Evolutionary conservation across 2,329 filamentous ascomycete species (phyloP).

Genomic region (Alternaria sp.): DNA sequence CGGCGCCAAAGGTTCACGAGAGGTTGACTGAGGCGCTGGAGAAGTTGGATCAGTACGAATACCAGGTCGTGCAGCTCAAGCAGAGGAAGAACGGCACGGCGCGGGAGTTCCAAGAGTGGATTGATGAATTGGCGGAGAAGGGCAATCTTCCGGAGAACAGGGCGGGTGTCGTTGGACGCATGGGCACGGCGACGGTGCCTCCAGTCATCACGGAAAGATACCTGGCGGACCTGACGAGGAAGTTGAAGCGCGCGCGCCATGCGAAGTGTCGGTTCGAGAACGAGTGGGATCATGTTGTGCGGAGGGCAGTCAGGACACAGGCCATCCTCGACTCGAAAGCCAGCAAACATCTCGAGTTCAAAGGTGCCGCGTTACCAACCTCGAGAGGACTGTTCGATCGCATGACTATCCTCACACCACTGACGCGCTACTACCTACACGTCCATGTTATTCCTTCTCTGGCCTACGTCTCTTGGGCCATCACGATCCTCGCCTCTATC

Average conservation of each 20-base stretch:
- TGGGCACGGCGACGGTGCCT: conserved; percentile 62
- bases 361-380: conserved; percentile 57
- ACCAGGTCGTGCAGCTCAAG: conserved; percentile 78
- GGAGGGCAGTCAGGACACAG: conserved; percentile 76
- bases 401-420: conserved; percentile 72
- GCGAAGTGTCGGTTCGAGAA: conserved; percentile 80
- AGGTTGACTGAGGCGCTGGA: conserved; percentile 84
- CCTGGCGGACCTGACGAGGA: conserved; percentile 84
- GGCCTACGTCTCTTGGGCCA: conserved; percentile 67
- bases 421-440: conserved; percentile 79
- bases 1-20: conserved; percentile 84
- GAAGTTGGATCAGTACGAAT: conserved; percentile 79
- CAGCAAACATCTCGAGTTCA: conserved; percentile 81
- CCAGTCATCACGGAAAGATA: conserved; percentile 92
- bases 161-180: conserved; percentile 31
- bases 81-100: conserved; percentile 81
- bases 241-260: conserved; percentile 81
- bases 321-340: conserved; percentile 81
- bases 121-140: conserved; percentile 87
- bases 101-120: conserved; percentile 85
- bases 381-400: conserved; percentile 50
- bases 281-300: conserved; percentile 83
- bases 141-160: conserved; percentile 70
- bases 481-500: conserved; percentile 76
- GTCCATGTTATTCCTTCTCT: conserved; percentile 74